Evolutionary conservation across 495 filamentous ascomycete species (phyloP).

Genomic region (Parmelia sp.): DNA sequence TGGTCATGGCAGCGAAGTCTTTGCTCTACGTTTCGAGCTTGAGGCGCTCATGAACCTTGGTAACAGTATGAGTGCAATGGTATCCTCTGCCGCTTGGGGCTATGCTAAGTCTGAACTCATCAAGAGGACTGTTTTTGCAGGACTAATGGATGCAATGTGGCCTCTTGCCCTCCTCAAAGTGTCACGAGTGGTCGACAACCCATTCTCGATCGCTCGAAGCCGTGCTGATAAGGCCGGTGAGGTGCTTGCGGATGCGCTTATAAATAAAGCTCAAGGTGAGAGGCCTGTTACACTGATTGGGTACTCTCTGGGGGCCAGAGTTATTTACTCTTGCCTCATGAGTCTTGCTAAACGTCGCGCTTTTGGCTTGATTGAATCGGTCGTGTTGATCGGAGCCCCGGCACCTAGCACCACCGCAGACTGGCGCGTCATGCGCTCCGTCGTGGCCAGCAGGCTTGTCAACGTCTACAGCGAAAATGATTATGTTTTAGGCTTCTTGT

Average conservation of each 20-base stretch:
- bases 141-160: constrained; percentile 64
- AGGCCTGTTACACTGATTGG: constrained; percentile 84
- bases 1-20: constrained; percentile 65
- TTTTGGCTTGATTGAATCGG: constrained; percentile 82
- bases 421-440: constrained; percentile 64
- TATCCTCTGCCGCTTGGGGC: constrained; percentile 71
- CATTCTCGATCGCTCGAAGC: constrained; percentile 75
- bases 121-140: constrained; percentile 68
- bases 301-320: constrained; percentile 80
- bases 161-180: constrained; percentile 73
- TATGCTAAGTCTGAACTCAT: constrained; percentile 71
- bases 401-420: constrained; percentile 58
- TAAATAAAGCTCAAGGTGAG: constrained; percentile 83
- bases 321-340: constrained; percentile 78
- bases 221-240: constrained; percentile 81
- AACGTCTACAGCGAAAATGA: constrained; percentile 78
- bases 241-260: constrained; percentile 79
- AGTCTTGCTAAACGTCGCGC: constrained; percentile 66
- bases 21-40: constrained; percentile 77
- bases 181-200: constrained; percentile 78
- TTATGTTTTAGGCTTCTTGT: constrained; percentile 69
- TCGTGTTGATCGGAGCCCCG: constrained; percentile 75
- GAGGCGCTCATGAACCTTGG: constrained; percentile 73
- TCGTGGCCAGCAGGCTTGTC: constrained; percentile 66
- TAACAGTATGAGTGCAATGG: constrained; percentile 61